Evolutionary conservation across 352 stramenopile species (phyloP), one percentile per base, ranked within the genome.

Genomic region (Pythium oligandrum): DNA sequence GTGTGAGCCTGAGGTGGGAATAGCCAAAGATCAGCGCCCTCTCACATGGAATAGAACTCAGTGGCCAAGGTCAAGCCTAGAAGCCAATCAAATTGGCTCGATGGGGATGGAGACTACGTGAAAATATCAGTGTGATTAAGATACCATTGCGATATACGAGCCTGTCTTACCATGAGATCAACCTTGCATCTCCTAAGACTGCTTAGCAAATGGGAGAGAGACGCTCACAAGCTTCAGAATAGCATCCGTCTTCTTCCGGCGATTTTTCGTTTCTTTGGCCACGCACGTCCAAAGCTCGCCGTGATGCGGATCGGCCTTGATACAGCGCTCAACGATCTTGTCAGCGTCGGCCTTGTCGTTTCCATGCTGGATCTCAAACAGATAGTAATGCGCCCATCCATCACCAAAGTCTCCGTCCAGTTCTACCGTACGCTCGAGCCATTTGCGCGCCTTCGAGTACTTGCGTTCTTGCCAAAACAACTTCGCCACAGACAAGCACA

Each of bases 391-490:
- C 4, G 91, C 96, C 97, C 97, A 99, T 9, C 90, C 92, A 71
- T 99, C 97, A 11, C 97, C 97, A 43, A 98, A 86, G 68, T 98
- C 95, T 4, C 84, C 69, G 63, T 99, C 88, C 26, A 99, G 69
- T 47, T 98, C 78, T 31, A 99, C 86, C 0, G 97, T 98, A 38
- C 96, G 82, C 58, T 98, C 91, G 56, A 99, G 95, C 96, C 96
- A 99, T 68, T 99, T 99, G 46, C 96, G 85, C 48, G 93, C 96
- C 59, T 98, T 98, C 5, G 96, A 88, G 47, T 90, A 86, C 61
- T 97, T 99, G 40, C 95, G 78, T 58, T 98, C 90, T 35, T 93
- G 77, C 67, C 93, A 98, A 71, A 99, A 99, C 3, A 99, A 72
- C 45, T 95, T 90, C 0, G 96, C 97, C 6, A 99, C 97, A 5